Evolutionary conservation across 192 early-diverging fungal genomes (phyloP).

Genomic region (Coemansia sp.): DNA sequence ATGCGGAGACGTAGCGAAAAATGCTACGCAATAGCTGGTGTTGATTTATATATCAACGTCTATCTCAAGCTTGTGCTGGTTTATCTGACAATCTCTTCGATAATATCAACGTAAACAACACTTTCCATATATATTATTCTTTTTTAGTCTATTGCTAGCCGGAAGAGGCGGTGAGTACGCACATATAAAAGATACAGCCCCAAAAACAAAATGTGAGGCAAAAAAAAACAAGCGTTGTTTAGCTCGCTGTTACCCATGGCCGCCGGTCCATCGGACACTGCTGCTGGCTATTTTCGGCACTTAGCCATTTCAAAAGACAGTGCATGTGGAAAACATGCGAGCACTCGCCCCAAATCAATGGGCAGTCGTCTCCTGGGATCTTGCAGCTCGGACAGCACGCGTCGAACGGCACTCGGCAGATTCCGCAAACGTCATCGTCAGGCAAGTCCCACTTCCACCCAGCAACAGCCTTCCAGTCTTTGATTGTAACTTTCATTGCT

Average conservation of each 20-base stretch:
- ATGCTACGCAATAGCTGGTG: neutral
- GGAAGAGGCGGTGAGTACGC: neutral
- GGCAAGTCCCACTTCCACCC: constrained; percentile 86
- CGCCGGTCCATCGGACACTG: constrained; percentile 89
- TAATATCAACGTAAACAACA: neutral
- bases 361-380: constrained; percentile 84
- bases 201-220: neutral
- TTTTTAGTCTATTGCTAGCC: neutral
- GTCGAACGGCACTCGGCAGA: constrained; percentile 85
- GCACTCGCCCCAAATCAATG: constrained; percentile 88
- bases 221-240: neutral
- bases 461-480: constrained; percentile 74
- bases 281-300: constrained; percentile 65
- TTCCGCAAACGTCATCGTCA: constrained; percentile 87
- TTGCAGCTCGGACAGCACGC: constrained; percentile 83
- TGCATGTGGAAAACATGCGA: constrained; percentile 94
- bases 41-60: neutral
- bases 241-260: constrained; percentile 64
- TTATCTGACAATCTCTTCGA: neutral
- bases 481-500: constrained; percentile 46
- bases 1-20: neutral
- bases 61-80: neutral
- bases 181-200: neutral
- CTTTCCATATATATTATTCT: neutral
- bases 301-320: constrained; percentile 82